Percentiles rank a stretch among this genome's conserved stretches.
These are phyloP conservation scores for Wickerhamomyces alni DNA, from an alignment of 805 yeast species.

Conservation along the genomic window DNA sequence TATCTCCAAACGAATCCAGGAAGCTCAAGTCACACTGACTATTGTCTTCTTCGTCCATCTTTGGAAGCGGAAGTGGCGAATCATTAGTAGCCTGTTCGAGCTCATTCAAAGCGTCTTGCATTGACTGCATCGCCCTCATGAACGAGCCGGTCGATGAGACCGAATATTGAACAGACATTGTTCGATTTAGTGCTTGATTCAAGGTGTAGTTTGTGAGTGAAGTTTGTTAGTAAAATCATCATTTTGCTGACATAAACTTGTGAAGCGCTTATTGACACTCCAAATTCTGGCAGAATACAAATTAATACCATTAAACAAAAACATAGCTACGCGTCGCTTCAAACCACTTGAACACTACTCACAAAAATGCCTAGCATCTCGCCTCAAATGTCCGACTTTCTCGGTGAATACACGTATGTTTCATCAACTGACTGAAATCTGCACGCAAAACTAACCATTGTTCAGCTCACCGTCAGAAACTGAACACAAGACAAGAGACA, in stretches of 20 bases:
- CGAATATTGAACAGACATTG: conserved; percentile 44
- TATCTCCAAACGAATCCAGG: conserved; percentile 27
- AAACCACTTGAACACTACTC: too few species aligned
- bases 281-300: too few species aligned
- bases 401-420: background rate
- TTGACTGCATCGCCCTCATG: conserved; percentile 71
- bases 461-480: background rate
- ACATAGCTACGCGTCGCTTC: background rate
- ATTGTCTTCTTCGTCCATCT: conserved; percentile 30
- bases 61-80: conserved; percentile 32
- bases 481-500: background rate
- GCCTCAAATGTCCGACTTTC: background rate
- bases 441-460: too few species aligned
- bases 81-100: conserved; percentile 22
- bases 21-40: conserved; percentile 31
- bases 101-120: conserved; percentile 43
- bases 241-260: too few species aligned
- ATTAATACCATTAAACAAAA: too few species aligned
- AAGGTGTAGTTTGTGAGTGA: too few species aligned
- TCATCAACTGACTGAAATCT: too few species aligned
- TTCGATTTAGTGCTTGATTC: too few species aligned
- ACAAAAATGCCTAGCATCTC: background rate
- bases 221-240: too few species aligned
- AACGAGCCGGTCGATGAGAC: conserved; percentile 67
- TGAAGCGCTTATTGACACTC: too few species aligned